These are phyloP conservation scores for Erodium trifolium DNA, from an alignment of 441 rosid species.

Conservation along the genomic window DNA sequence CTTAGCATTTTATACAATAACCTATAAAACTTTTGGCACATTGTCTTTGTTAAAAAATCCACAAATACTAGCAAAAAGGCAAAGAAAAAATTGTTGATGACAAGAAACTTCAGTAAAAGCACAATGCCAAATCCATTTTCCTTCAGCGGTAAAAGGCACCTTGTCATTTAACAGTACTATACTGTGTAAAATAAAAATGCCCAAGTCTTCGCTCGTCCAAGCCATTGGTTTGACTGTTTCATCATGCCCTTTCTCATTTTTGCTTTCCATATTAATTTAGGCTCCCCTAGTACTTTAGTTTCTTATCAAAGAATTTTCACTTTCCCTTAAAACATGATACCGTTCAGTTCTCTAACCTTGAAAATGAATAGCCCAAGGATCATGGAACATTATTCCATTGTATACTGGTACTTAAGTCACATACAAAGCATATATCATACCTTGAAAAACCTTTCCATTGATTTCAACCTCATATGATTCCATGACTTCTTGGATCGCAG, in stretches of 20 bases:
- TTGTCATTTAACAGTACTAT: neutral
- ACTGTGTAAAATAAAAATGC: neutral
- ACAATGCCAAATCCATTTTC: neutral
- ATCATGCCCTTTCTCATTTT: constrained; percentile 5
- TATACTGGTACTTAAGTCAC: neutral
- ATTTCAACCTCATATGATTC: constrained; percentile 97
- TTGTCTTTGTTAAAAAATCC: neutral
- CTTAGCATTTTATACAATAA: neutral
- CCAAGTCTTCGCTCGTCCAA: neutral
- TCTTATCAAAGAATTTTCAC: neutral
- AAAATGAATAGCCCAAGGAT: neutral
- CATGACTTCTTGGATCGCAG: constrained; percentile 98
- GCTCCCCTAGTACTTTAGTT: neutral
- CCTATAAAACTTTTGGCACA: neutral
- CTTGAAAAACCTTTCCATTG: constrained; percentile 86
- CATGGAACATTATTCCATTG: neutral
- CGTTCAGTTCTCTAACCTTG: neutral
- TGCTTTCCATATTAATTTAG: neutral
- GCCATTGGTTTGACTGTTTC: neutral
- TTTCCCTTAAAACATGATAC: no score
- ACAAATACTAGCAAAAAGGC: neutral
- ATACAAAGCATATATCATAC: constrained; percentile 28
- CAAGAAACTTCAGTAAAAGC: neutral
- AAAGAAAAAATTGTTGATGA: neutral
- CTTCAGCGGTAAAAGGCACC: neutral